These are phyloP conservation scores for Botrytis aclada DNA, from an alignment of 2,329 filamentous ascomycete genomes.

Conservation along the genomic window DNA sequence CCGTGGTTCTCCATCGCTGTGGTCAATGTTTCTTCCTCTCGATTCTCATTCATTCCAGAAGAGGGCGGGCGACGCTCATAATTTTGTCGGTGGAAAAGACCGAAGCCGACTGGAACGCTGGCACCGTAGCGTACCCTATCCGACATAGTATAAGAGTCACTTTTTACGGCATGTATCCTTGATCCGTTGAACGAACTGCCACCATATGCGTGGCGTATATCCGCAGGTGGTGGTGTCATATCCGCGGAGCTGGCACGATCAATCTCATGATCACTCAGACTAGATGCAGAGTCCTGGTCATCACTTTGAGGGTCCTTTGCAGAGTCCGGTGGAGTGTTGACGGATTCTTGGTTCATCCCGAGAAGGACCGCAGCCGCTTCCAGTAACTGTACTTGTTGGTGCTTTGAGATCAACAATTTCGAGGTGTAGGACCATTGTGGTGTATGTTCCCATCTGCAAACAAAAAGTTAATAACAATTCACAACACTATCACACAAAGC, in stretches of 20 bases:
- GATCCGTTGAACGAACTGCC: constrained; percentile 41
- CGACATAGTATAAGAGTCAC: constrained; percentile 76
- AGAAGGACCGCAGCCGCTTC: constrained; percentile 96
- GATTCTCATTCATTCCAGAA: constrained; percentile 70
- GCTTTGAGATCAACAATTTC: constrained; percentile 97
- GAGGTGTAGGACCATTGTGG: constrained; percentile 97
- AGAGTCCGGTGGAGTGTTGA: constrained; percentile 60
- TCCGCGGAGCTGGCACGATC: constrained; percentile 81
- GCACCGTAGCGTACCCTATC: constrained; percentile 40
- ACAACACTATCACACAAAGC: constrained; percentile 37
- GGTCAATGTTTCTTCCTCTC: constrained; percentile 81
- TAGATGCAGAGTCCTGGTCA: constrained; percentile 75
- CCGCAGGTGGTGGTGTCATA: constrained; percentile 81
- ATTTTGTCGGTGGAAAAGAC: constrained; percentile 64
- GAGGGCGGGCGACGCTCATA: constrained; percentile 75
- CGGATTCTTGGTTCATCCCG: constrained; percentile 70
- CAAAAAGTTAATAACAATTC: constrained; percentile 38
- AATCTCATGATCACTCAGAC: constrained; percentile 68
- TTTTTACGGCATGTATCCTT: constrained; percentile 61
- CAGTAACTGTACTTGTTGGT: constrained; percentile 96
- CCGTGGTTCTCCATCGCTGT: constrained; percentile 73
- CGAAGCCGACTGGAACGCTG: constrained; percentile 50
- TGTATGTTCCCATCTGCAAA: constrained; percentile 94
- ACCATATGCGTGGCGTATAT: constrained; percentile 51
- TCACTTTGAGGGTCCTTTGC: constrained; percentile 68